phyloP scores from a whole-genome alignment of 2,329 filamentous ascomycete genomes.

The Alternaria triticina region DNA sequence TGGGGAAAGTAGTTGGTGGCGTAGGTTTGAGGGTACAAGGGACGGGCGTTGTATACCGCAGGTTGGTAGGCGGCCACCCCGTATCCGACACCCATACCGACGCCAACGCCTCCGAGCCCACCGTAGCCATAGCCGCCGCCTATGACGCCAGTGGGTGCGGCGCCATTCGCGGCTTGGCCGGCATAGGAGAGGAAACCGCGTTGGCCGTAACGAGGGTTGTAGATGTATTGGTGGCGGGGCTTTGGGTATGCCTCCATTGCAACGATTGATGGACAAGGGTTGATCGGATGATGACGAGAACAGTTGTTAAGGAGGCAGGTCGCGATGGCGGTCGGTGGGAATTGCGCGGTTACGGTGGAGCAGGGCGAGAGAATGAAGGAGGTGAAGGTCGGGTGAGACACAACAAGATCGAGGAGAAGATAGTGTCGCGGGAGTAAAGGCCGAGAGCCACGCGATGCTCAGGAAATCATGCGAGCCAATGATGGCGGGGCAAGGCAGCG shows the following conservation, averaged over 20 bases:
- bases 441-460: background rate
- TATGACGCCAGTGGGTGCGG: slow-evolving; percentile 28
- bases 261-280: background rate
- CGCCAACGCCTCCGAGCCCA: slow-evolving; percentile 15
- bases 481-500: slow-evolving; percentile 14
- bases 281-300: background rate
- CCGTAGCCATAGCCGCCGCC: slow-evolving; percentile 21
- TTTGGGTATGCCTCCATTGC: slow-evolving; percentile 34
- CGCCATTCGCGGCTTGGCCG: slow-evolving; percentile 37
- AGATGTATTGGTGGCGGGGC: slow-evolving; percentile 42
- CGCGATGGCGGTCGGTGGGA: background rate
- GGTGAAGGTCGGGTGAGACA: slow-evolving; percentile 14
- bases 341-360: background rate
- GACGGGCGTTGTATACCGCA: slow-evolving; percentile 33
- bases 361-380: slow-evolving; percentile 9
- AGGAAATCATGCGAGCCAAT: slow-evolving; percentile 8
- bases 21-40: slow-evolving; percentile 27
- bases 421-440: background rate
- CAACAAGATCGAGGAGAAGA: slow-evolving; percentile 8
- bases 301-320: background rate
- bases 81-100: slow-evolving; percentile 22
- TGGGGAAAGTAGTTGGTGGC: slow-evolving; percentile 15
- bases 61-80: slow-evolving; percentile 28
- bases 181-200: slow-evolving; percentile 37
- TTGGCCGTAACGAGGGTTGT: slow-evolving; percentile 37